Percentiles rank a stretch among this genome's conserved stretches.
phyloP scores from a whole-genome alignment of 148 eudicot species.

The Arctostaphylos glauca region DNA sequence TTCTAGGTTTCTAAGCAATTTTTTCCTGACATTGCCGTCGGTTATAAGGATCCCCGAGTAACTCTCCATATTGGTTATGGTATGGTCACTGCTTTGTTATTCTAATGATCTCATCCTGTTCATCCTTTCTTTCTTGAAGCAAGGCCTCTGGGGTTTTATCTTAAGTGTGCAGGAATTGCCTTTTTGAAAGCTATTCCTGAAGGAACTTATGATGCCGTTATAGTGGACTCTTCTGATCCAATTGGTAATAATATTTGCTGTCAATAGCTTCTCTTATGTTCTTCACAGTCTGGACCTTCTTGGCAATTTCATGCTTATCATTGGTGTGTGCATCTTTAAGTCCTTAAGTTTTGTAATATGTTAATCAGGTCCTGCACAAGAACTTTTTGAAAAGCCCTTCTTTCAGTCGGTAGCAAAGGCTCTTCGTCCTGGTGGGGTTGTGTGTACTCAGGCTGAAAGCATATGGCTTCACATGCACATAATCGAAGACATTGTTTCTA shows the following conservation, averaged over 20 bases:
- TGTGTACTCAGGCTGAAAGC: conserved; percentile 97
- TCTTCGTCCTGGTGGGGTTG: conserved; percentile 97
- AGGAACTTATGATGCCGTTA: conserved; percentile 95
- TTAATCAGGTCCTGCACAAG: conserved; percentile 83
- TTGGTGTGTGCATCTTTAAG: neutral
- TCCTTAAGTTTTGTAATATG: neutral
- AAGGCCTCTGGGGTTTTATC: neutral
- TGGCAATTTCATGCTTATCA: neutral
- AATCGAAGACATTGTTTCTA: conserved; percentile 87
- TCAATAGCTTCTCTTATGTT: neutral
- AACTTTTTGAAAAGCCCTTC: conserved; percentile 92
- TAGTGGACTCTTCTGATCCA: conserved; percentile 96
- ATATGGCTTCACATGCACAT: conserved; percentile 99
- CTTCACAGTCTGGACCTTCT: neutral
- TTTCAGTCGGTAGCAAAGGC: conserved; percentile 83
- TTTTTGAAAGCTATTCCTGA: conserved; percentile 73
- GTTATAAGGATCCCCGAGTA: conserved; percentile 87
- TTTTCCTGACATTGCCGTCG: conserved; percentile 81
- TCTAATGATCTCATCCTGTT: neutral
- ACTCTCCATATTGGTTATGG: conserved; percentile 91
- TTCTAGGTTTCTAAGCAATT: conserved; percentile 66
- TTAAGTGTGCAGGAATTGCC: conserved; percentile 67
- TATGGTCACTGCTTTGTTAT: conserved; percentile 22
- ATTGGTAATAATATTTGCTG: conserved; percentile 47
- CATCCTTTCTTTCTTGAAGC: neutral